phyloP scores from a whole-genome alignment of 495 filamentous ascomycete species.

The Talaromyces liani region DNA sequence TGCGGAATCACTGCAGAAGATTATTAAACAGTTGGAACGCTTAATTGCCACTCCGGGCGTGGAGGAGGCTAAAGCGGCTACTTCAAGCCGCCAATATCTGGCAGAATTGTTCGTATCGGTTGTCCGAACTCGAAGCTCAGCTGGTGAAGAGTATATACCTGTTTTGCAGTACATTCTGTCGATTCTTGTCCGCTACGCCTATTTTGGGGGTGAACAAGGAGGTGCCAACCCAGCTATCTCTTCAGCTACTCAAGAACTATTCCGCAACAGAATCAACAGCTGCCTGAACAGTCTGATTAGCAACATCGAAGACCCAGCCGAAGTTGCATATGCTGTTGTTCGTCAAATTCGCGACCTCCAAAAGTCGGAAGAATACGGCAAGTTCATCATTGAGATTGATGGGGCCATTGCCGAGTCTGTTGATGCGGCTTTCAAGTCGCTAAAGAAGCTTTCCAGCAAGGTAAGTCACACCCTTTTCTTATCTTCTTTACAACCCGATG shows the following conservation, averaged over 20 bases:
- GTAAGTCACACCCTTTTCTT: constrained; percentile 17
- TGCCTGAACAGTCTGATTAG: constrained; percentile 62
- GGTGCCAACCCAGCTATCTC: constrained; percentile 41
- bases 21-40: constrained; percentile 33
- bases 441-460: constrained; percentile 62
- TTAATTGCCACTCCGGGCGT: constrained; percentile 32
- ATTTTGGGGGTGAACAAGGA: constrained; percentile 18
- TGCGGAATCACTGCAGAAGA: constrained; percentile 32
- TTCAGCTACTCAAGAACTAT: constrained; percentile 55
- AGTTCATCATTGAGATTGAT: constrained; percentile 54
- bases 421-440: constrained; percentile 52
- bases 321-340: constrained; percentile 44
- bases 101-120: constrained; percentile 40
- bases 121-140: constrained; percentile 33
- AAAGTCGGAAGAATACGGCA: constrained; percentile 33
- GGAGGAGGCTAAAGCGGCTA: constrained; percentile 36
- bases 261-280: constrained; percentile 59
- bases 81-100: constrained; percentile 38
- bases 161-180: constrained; percentile 33
- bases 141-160: constrained; percentile 24
- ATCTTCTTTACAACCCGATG: not conserved
- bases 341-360: constrained; percentile 39
- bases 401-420: constrained; percentile 52
- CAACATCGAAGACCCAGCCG: constrained; percentile 46
- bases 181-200: constrained; percentile 36